Evolutionary conservation across 2,329 filamentous ascomycete species (phyloP), one percentile per base, ranked within the genome.

Genomic region (Atkinsonella hypoxylon): DNA sequence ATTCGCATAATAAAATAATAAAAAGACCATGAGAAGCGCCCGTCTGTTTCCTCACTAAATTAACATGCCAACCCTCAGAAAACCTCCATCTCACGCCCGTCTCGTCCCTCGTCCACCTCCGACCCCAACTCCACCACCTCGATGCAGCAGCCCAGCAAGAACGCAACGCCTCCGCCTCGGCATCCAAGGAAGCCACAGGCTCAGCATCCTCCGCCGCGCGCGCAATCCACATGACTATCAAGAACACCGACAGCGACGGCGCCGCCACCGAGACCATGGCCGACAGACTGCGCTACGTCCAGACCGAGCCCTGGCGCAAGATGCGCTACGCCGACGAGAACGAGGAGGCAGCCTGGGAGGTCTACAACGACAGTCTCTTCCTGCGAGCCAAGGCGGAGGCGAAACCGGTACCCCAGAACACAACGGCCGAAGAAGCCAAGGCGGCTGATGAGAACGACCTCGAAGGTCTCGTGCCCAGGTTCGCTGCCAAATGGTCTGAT

Each of bases 41-140:
- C 31, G 11, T 30, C 22, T 34, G 4, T 36, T 10, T 36, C 10
- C 26, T 15, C 2, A 26, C 26, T 7, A 26, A 26, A 26, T 7
- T 26, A 5, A 26, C 26, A 26, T 26, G 7, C 26, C 4, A 13
- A 10, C 9, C n/a, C 22, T 4, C 13, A 90, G 87, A 87, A 59
- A 82, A 94, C 62, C 73, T 96, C 10, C 89, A 96, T 68, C 80
- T 97, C 39, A 94, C 89, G 1, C 87, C 86, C 22, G 79, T 94
- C 44, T 82, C 84, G 40, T 85, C 87, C 2, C 80, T 95, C 43
- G 86, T 95, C 41, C 88, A 95, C 63, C 81, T 98, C 62, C 86
- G 90, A 4, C 89, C 93, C 0, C 88, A 96, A 62, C 85, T 95
- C 54, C 89, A 95, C 68, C 89, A 97, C 69, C 76, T 97, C 58